Evolutionary conservation across 345 rosid genomes (phyloP).

Genomic region (Brassica juncea): DNA sequence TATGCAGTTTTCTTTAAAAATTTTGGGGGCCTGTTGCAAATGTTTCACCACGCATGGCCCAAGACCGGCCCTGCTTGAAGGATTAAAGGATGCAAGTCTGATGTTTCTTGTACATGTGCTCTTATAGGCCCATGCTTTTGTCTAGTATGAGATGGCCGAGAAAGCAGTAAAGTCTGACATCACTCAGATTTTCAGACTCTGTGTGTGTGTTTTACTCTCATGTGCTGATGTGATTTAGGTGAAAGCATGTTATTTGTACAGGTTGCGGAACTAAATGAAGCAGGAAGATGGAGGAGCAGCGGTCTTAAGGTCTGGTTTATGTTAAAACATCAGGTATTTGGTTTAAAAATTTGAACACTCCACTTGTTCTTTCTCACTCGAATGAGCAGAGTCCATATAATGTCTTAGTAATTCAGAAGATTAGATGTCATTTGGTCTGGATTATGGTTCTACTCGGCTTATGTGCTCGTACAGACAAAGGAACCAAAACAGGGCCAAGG

Average conservation of each 20-base stretch:
- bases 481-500: slow-evolving; percentile 64
- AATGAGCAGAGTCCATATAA: too few species aligned
- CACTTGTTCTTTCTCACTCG: too few species aligned
- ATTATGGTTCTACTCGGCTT: background rate
- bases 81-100: slow-evolving; percentile 12
- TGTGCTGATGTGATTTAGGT: slow-evolving; percentile 15
- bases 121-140: slow-evolving; percentile 93
- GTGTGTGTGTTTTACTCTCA: slow-evolving; percentile 1
- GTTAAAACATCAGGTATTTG: slow-evolving; percentile 66
- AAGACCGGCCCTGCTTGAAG: too few species aligned
- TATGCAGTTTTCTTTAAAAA: too few species aligned
- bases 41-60: too few species aligned
- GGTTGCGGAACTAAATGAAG: slow-evolving; percentile 85
- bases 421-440: background rate
- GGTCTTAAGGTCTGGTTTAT: slow-evolving; percentile 87
- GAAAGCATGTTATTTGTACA: slow-evolving; percentile 36
- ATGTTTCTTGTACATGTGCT: slow-evolving; percentile 23
- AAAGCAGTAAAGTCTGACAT: slow-evolving; percentile 71
- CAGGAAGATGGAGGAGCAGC: slow-evolving; percentile 93
- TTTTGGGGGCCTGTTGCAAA: too few species aligned
- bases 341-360: background rate
- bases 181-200: background rate
- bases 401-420: background rate
- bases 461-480: slow-evolving; percentile 31
- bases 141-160: slow-evolving; percentile 95